Percentiles rank a stretch among this genome's conserved stretches.
phyloP scores from a whole-genome alignment of 2,329 filamentous ascomycete species.

The Fusarium newnesense region DNA sequence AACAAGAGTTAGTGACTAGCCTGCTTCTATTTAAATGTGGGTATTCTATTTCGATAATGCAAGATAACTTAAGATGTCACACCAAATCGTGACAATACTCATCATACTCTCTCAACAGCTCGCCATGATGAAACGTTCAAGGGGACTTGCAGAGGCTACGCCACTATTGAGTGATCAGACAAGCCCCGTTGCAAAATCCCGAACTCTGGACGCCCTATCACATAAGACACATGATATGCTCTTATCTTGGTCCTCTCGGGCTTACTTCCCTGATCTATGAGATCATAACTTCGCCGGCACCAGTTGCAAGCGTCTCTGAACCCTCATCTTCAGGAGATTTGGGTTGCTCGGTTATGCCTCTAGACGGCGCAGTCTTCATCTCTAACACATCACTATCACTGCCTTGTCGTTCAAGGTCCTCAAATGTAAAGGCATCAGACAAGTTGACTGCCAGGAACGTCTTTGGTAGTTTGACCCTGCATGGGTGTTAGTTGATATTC shows the following conservation, averaged over 20 bases:
- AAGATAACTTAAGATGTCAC: background rate
- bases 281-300: constrained; percentile 38
- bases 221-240: constrained; percentile 21
- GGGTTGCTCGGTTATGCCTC: constrained; percentile 40
- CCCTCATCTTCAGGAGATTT: constrained; percentile 20
- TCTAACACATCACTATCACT: constrained; percentile 60
- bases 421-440: constrained; percentile 70
- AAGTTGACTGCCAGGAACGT: constrained; percentile 73
- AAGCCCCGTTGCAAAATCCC: background rate
- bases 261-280: constrained; percentile 28
- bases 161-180: background rate
- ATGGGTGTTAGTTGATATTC: constrained; percentile 32
- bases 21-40: background rate
- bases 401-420: constrained; percentile 63
- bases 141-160: background rate
- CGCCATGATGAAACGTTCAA: background rate
- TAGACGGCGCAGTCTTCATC: constrained; percentile 54
- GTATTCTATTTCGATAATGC: background rate
- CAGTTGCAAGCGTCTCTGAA: constrained; percentile 27
- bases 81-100: constrained; percentile 1
- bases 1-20: background rate
- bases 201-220: constrained; percentile 1
- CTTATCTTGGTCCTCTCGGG: background rate
- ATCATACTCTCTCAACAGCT: background rate
- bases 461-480: constrained; percentile 72